These are phyloP conservation scores for Xylaria venustula DNA, from an alignment of 495 filamentous ascomycete species.

Conservation along the genomic window DNA sequence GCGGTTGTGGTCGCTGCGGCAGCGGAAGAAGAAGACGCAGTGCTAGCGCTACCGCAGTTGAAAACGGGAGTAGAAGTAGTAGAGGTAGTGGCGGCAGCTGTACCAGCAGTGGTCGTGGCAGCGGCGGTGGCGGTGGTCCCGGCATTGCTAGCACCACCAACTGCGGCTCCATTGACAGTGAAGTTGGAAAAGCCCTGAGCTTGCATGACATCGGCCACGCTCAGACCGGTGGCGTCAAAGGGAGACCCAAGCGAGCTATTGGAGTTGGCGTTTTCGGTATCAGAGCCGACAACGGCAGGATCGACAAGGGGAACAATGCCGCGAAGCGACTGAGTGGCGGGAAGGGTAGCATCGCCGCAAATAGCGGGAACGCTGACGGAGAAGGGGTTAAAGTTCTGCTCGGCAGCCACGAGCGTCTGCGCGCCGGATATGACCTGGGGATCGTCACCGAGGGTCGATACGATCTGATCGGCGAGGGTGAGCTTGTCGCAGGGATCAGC, in stretches of 20 bases:
- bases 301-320: conserved; percentile 63
- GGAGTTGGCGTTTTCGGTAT: conserved; percentile 54
- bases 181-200: conserved; percentile 58
- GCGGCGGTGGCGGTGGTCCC: conserved; percentile 2
- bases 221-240: conserved; percentile 51
- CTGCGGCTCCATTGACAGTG: conserved; percentile 41
- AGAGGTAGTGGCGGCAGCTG: conserved; percentile 11
- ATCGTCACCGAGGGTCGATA: conserved; percentile 52
- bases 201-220: conserved; percentile 53
- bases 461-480: conserved; percentile 55
- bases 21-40: too few species aligned
- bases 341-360: conserved; percentile 56
- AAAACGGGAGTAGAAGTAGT: not conserved
- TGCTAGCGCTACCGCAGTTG: conserved; percentile 6
- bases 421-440: conserved; percentile 54
- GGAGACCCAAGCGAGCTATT: conserved; percentile 46
- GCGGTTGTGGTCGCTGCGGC: conserved; percentile 23
- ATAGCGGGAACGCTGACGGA: conserved; percentile 52
- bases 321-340: conserved; percentile 53
- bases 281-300: conserved; percentile 52
- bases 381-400: conserved; percentile 69
- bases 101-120: conserved; percentile 1
- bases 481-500: conserved; percentile 63
- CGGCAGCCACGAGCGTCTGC: conserved; percentile 58
- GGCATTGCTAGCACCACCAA: conserved; percentile 9